phyloP scores from a whole-genome alignment of 371 early-diverging fungal species.

The Actinomortierella ambigua region DNA sequence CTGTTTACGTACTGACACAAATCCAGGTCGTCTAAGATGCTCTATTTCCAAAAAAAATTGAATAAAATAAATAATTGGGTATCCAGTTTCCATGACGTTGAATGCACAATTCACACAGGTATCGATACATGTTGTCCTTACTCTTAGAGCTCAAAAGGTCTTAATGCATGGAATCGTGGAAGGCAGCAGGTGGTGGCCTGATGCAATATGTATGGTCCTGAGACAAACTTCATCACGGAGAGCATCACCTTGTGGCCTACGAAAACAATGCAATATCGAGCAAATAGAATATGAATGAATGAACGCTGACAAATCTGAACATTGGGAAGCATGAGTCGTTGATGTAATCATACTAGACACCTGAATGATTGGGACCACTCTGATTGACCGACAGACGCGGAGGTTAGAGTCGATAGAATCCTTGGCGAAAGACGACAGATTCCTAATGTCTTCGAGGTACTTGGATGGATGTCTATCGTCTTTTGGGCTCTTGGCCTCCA shows the following conservation, averaged over 20 bases:
- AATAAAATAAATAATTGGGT: no score
- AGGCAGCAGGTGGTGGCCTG: slow-evolving; percentile 1
- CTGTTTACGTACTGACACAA: slow-evolving; percentile 2
- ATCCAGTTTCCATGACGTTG: no score
- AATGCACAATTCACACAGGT: no score
- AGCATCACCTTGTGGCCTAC: slow-evolving; percentile 2
- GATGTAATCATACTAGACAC: not conserved
- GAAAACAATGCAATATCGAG: slow-evolving; percentile 1
- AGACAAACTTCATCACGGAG: slow-evolving; percentile 3
- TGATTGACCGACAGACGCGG: not conserved
- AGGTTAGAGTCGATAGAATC: slow-evolving; percentile 2
- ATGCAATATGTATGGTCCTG: not conserved
- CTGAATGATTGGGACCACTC: not conserved
- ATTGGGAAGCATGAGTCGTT: not conserved
- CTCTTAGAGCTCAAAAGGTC: slow-evolving; percentile 1
- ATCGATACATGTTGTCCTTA: not conserved
- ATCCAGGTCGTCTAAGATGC: not conserved
- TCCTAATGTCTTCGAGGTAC: slow-evolving; percentile 1
- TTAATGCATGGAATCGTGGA: not conserved
- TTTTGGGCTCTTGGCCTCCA: slow-evolving; percentile 1
- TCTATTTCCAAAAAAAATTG: not conserved
- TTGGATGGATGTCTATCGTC: not conserved
- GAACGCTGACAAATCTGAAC: not conserved
- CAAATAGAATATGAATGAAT: not conserved
- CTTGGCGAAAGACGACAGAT: slow-evolving; percentile 4